These are phyloP conservation scores for Kuraishia cidri DNA, from an alignment of 805 yeast species.

Conservation along the genomic window DNA sequence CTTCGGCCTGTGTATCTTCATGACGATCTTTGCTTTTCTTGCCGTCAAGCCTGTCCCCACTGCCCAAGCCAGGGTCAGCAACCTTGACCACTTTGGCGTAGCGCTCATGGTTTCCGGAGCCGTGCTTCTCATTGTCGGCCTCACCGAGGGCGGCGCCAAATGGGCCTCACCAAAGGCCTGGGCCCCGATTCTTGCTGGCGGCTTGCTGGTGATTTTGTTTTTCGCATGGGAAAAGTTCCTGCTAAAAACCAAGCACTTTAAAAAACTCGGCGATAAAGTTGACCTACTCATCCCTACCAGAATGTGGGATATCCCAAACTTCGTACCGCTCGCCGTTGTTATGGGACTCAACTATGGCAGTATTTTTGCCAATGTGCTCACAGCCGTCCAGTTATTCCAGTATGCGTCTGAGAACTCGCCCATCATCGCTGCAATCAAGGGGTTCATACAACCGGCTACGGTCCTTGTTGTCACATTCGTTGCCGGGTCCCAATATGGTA, in stretches of 20 bases:
- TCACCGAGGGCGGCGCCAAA: slow-evolving; percentile 27
- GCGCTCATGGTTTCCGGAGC: slow-evolving; percentile 21
- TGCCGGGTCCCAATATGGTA: background rate
- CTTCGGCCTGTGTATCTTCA: slow-evolving; percentile 19
- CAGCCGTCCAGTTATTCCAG: slow-evolving; percentile 4
- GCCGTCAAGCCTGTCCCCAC: slow-evolving; percentile 18
- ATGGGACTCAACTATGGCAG: slow-evolving; percentile 9
- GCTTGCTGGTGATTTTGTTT: slow-evolving; percentile 11
- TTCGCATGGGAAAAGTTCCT: slow-evolving; percentile 14
- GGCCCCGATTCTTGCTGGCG: slow-evolving; percentile 23
- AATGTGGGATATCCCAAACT: slow-evolving; percentile 16
- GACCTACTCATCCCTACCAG: slow-evolving; percentile 16
- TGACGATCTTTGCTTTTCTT: slow-evolving; percentile 14
- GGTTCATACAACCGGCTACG: slow-evolving; percentile 12
- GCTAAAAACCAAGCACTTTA: too few species aligned
- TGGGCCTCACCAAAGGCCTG: slow-evolving; percentile 25
- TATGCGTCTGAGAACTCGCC: slow-evolving; percentile 7
- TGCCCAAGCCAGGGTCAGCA: slow-evolving; percentile 9
- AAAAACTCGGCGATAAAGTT: too few species aligned
- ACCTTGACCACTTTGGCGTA: slow-evolving; percentile 21
- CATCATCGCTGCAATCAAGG: slow-evolving; percentile 3
- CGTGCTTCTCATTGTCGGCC: slow-evolving; percentile 23
- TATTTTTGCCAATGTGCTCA: slow-evolving; percentile 12
- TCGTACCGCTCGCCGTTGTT: slow-evolving; percentile 12
- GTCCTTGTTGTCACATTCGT: slow-evolving; percentile 1